A percentile compares a stretch with the other conserved stretches of the same genome.
Conservation (phyloP, 208 protist species). For the Tritrichomonas foetus region DNA sequence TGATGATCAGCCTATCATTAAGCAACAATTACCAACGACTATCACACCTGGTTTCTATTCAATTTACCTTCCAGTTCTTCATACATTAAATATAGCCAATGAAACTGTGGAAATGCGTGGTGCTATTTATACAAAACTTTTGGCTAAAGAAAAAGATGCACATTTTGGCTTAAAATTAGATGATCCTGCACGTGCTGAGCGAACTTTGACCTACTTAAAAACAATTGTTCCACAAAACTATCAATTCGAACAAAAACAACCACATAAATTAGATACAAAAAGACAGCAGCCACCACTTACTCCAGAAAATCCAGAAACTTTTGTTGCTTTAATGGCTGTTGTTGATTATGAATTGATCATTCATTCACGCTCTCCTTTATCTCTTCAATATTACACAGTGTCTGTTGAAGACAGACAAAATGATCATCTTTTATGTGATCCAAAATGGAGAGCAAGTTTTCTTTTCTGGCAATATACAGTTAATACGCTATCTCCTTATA, state of each 20-base stretch:
- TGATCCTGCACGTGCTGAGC: background rate
- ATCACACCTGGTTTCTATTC: background rate
- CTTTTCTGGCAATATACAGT: background rate
- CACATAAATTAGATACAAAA: background rate
- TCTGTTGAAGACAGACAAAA: too few relatives aligned
- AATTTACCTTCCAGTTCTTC: background rate
- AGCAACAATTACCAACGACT: background rate
- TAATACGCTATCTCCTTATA: background rate
- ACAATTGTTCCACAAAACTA: background rate
- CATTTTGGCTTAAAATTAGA: background rate
- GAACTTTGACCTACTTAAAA: background rate
- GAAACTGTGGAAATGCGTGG: background rate
- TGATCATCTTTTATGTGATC: background rate
- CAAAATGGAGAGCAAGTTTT: background rate
- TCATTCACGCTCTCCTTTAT: background rate
- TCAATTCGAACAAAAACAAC: background rate
- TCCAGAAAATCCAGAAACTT: background rate
- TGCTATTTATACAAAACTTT: background rate
- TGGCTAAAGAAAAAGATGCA: background rate
- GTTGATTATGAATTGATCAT: background rate
- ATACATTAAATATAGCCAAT: background rate
- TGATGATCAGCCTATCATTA: background rate
- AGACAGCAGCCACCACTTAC: background rate
- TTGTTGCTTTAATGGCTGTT: background rate
- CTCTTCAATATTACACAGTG: background rate